Evolutionary conservation across 2,329 filamentous ascomycete species (phyloP), one percentile per base, ranked within the genome.

Genomic region (Diaporthe sp.): DNA sequence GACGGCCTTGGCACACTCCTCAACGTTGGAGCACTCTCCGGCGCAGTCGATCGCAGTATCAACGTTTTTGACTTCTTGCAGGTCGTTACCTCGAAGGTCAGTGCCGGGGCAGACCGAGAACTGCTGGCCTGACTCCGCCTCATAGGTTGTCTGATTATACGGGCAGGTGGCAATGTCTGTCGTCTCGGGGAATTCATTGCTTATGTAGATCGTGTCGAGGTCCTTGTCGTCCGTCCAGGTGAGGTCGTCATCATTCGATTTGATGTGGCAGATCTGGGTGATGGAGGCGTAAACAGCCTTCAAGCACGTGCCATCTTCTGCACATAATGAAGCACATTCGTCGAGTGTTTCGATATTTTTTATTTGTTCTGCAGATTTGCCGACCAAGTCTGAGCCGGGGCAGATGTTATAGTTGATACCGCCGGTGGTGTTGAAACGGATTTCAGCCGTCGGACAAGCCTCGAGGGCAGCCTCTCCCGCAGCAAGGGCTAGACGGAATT

Each of bases 221-320:
- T 55, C 8, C n/a, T 33, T 52, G 30, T 55, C 45, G 2, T 42
- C 42, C 3, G 42, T 54, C 71, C 71, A 72, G 35, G 58, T 54
- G 10, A 72, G 40, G 58, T 72, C 58, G 28, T 33, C 47, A 4
- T 40, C 45, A 15, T 54, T 66, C 12, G 38, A 42, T 28, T 72
- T 72, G 58, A 72, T 55, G 4, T 72, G 73, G 40, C 73, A 75
- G 0, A 60, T 25, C n/a, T 60, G 35, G 2, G 30, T 25, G 8
- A 15, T 28, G 12, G 28, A 52, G 68, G 72, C 60, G 22, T 72
- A 75, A 8, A 68, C 69, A 25, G 73, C 73, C 40, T 75, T 72
- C 38, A 58, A 25, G 50, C 73, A 72, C 6, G 17, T 5, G 13
- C 55, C 25, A 13, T 45, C 28, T 6, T 66, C 40, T 40, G 54